A percentile compares a stretch with the other conserved stretches of the same genome.
Conservation (phyloP, 139 green algal species). For the Chlamydomonas sp. region DNA sequence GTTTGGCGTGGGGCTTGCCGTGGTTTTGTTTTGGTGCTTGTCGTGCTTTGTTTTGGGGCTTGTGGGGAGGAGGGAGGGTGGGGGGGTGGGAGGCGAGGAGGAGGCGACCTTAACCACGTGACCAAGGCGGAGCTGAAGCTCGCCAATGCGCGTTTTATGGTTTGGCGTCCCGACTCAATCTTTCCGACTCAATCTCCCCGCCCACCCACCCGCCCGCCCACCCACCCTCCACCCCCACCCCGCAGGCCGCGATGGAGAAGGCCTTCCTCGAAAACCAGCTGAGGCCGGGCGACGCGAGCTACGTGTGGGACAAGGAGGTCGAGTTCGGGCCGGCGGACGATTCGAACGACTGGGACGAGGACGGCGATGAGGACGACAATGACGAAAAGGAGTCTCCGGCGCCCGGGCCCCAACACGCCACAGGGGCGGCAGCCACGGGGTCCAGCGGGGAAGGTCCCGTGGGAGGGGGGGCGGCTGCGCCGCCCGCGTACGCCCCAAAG, state of each 20-base stretch:
- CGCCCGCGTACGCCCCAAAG: too few relatives aligned
- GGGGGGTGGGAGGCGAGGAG: background rate
- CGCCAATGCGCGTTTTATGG: conserved; percentile 25
- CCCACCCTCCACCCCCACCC: background rate
- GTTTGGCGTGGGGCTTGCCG: too few relatives aligned
- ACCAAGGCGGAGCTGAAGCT: conserved; percentile 33
- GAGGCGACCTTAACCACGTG: conserved; percentile 26
- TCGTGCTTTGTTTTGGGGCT: too few relatives aligned
- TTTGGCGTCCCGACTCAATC: background rate
- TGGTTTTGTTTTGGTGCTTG: too few relatives aligned
- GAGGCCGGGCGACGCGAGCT: background rate
- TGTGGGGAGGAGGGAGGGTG: too few relatives aligned
- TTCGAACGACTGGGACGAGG: conserved; percentile 29
- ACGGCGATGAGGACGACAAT: background rate
- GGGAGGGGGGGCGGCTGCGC: too few relatives aligned
- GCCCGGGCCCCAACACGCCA: too few relatives aligned
- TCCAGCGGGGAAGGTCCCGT: too few relatives aligned
- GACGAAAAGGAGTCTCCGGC: too few relatives aligned
- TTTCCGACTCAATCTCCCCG: background rate
- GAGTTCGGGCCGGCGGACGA: conserved; percentile 24
- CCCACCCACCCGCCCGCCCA: background rate
- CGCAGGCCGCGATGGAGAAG: background rate
- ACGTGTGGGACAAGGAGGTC: conserved; percentile 8
- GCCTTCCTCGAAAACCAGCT: background rate
- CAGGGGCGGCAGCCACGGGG: too few relatives aligned